Conservation (phyloP, 2,329 filamentous ascomycete species). For the Tolypocladium amazonense region DNA sequence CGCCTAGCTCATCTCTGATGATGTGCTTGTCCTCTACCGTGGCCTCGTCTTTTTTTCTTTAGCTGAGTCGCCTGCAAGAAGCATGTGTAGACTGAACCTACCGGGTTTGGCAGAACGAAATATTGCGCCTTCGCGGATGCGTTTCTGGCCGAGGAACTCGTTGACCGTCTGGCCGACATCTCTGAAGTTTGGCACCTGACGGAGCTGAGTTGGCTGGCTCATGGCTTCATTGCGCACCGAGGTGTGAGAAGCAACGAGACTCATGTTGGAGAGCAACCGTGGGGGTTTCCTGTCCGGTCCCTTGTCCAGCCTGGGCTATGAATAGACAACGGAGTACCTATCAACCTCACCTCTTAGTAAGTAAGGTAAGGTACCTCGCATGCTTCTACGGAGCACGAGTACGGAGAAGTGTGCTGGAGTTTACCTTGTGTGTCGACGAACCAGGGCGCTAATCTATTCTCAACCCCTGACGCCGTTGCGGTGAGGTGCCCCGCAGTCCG, state of each 20-base stretch:
- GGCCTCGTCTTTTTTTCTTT: conserved; percentile 50
- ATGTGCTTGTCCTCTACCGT: conserved; percentile 50
- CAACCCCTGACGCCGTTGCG: not conserved
- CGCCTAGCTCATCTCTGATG: conserved; percentile 48
- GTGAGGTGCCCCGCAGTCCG: not conserved
- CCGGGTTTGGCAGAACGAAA: conserved; percentile 58
- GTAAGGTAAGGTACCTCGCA: too few species aligned
- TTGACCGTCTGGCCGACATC: conserved; percentile 65
- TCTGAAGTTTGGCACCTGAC: conserved; percentile 57
- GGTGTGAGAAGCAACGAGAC: not conserved
- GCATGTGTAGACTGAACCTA: conserved; percentile 12
- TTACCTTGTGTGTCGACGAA: not conserved
- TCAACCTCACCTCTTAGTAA: too few species aligned
- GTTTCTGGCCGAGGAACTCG: conserved; percentile 40
- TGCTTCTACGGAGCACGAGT: too few species aligned
- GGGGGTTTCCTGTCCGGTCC: too few species aligned
- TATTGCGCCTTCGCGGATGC: conserved; percentile 50
- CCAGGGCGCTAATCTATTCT: not conserved
- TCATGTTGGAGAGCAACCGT: too few species aligned
- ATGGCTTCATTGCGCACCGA: not conserved
- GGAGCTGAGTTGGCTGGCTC: conserved; percentile 8
- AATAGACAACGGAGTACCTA: too few species aligned
- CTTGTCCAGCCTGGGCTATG: too few species aligned
- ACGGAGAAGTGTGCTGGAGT: too few species aligned
- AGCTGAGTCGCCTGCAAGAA: not conserved